A percentile compares a stretch with the other conserved stretches of the same genome.
These are phyloP conservation scores for Neofusicoccum sp. DNA, from an alignment of 2,329 filamentous ascomycete genomes.

Conservation along the genomic window DNA sequence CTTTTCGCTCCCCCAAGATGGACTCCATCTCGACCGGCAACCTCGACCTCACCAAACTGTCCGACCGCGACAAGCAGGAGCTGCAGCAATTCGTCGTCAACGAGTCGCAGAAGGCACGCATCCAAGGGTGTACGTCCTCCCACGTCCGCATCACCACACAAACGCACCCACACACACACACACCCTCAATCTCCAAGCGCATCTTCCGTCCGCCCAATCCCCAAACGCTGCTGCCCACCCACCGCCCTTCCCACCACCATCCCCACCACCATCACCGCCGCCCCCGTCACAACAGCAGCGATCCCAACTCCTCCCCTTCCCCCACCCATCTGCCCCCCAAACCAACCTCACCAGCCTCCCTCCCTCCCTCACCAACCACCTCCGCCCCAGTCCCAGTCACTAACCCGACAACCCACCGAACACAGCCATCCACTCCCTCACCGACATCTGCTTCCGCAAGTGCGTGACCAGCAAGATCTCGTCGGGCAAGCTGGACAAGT, in stretches of 20 bases:
- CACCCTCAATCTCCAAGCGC: too few relatives aligned
- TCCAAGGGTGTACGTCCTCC: constrained; percentile 49
- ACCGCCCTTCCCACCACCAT: too few relatives aligned
- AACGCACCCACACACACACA: too few relatives aligned
- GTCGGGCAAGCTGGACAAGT: constrained; percentile 70
- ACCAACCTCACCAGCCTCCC: not conserved
- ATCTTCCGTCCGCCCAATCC: too few relatives aligned
- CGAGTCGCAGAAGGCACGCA: constrained; percentile 82
- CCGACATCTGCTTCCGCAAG: constrained; percentile 91
- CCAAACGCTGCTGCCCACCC: too few relatives aligned
- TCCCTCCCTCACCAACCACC: not conserved
- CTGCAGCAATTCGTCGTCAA: constrained; percentile 83
- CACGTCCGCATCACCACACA: not conserved
- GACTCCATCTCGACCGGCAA: constrained; percentile 9
- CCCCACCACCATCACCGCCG: not conserved
- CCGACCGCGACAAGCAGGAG: constrained; percentile 81
- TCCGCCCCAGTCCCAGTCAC: not conserved
- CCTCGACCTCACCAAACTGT: constrained; percentile 71
- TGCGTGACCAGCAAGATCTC: constrained; percentile 76
- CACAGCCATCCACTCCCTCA: constrained; percentile 65
- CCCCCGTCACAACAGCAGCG: not conserved
- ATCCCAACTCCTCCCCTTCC: too few relatives aligned
- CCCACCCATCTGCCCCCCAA: not conserved
- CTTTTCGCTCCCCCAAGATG: not conserved
- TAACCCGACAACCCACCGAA: constrained; percentile 26